Base-by-base conservation (phyloP, 345 rosid genomes). In the Gossypium australe region DNA sequence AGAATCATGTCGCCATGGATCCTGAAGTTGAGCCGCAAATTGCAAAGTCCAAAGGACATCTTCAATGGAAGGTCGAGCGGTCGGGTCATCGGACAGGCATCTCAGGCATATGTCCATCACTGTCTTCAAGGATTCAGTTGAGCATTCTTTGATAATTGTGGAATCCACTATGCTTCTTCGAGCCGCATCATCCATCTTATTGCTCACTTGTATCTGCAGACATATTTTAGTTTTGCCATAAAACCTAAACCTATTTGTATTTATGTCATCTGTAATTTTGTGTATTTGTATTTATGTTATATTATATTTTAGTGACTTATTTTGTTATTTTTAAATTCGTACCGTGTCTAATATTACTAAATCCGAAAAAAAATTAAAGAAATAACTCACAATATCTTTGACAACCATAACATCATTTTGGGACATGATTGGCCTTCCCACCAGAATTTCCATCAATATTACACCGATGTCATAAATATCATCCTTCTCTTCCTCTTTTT, bases 11-110 rank as follows among this genome's bases (percentile, higher is more conserved):
- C 70, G 70, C 58, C 75, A 48, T 7, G 77, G 74, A 65, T 77
- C 89, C 68, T 88, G 84, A 60, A 84, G 84, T 78, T 90, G 92
- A 25, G 87, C 77, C 2, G 90, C 92, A 75, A 86, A 90, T 66
- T 86, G 89, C 84, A 90, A 63, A 74, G 86, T 88, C 90, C 94
- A 88, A 7, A 88, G 82, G 51, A 84, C 81, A 66, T 86, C 92
- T 51, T 85, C 94, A 24, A 85, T 74, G 0, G 90, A 86, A 71
- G 94, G 90, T 71, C 90, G 81, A 16, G 69, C 68, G 13, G 60
- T 58, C 41, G 81, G 72, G 14, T 86, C 79, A 27, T 48, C 70
- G n/a, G 84, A 75, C 25, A 90, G 72, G 67, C 92, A 90, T 64
- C 84, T 84, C 0, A 78, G 53, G 61, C 89, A 80, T 25, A 88